These are phyloP conservation scores for Paramecium sonneborni DNA, from an alignment of 73 alveolate genomes.

Conservation along the genomic window DNA sequence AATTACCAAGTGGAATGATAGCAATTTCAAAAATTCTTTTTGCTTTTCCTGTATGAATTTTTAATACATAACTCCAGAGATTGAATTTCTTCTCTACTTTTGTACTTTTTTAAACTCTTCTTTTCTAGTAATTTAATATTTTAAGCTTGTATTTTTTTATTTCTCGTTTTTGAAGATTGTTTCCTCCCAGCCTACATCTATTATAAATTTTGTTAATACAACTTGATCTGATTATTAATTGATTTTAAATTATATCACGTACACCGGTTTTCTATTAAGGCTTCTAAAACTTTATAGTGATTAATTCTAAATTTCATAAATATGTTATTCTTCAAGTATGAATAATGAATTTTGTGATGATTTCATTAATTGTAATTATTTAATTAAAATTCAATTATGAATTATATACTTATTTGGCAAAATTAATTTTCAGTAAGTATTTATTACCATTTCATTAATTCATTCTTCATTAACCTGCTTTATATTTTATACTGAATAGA, in stretches of 20 bases:
- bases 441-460: too few species aligned
- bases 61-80: background rate
- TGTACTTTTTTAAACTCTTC: background rate
- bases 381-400: background rate
- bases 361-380: background rate
- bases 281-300: background rate
- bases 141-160: background rate
- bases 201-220: too few species aligned
- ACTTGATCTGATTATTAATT: too few species aligned
- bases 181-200: too few species aligned
- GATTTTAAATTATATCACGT: background rate
- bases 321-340: background rate
- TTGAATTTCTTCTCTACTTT: background rate
- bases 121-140: background rate
- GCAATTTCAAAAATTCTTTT: background rate
- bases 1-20: background rate
- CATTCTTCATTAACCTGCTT: too few species aligned
- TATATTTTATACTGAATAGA: too few species aligned
- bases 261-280: background rate
- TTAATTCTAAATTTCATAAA: background rate
- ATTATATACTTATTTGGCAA: background rate
- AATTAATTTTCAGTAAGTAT: background rate
- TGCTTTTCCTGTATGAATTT: background rate
- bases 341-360: background rate
- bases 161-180: background rate